Evolutionary conservation across 306 rosid species (phyloP), one percentile per base, ranked within the genome.

Genomic region (Gleditsia sinensis): DNA sequence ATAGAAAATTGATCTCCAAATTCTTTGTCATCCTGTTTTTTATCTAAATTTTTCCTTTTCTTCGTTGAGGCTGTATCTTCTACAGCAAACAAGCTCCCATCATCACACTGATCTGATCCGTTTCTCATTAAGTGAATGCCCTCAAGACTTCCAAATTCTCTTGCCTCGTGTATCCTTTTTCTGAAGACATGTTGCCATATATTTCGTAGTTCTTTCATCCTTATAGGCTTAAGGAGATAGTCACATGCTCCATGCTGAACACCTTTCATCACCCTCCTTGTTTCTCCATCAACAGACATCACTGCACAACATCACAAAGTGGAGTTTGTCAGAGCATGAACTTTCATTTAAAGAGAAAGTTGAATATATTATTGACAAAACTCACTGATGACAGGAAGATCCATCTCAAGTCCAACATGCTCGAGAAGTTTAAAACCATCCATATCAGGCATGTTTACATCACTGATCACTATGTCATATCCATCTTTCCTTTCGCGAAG

Each of bases 371-470:
- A 59, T 45, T 34, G 76, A 76, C 56, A 82, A 72, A 72, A 89
- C 93, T 78, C 28, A 94, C 98, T 94, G 1, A 91, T 91, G 25
- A 94, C 94, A 9, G 98, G 98, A 77, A 94, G 94, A 83, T 94
- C 98, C 98, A 94, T 94, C 79, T 94, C 98, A 40, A 94, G 92
- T 71, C 98, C 96, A 37, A 94, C 96, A 75, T 88, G 96, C 87
- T 94, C 98, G 0, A 94, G 98, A 42, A 94, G 98, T 42, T 86
- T 94, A 72, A 94, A 94, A 5, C 97, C 98, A 19, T 94, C 92
- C 98, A 94, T 94, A 80, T 94, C 98, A 0, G 98, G 97, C 98
- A 94, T 91, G 91, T 94, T 94, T 8, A 91, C 98, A 77, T 94
- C 98, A 3, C 98, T 94, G 83, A 94, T 83, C 32, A 94, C 98